Evolutionary conservation across 768 basidiomycete genomes (phyloP), one percentile per base, ranked within the genome.

Genomic region (Rhizopogon vulgaris): DNA sequence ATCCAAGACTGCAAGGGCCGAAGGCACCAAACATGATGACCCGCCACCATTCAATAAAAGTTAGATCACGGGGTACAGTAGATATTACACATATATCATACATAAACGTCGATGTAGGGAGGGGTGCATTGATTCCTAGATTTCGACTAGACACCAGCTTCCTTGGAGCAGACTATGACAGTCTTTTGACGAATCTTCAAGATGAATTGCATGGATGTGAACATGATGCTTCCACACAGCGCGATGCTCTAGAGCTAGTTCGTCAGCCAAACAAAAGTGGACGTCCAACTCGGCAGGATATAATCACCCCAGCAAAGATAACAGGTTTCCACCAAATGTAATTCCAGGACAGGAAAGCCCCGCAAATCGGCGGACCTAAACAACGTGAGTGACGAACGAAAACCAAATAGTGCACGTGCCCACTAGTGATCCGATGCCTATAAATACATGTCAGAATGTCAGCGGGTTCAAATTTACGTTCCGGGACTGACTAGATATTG

Each of bases 301-400:
- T 8, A 55, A 61, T n/a, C 58, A 73, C 68, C 45, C 76, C 80
- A 25, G 76, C 69, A 57, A 82, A 84, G 12, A 81, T 38, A 3
- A 73, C 75, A 5, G 82, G 77, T 11, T 74, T 71, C 77, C 78
- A 82, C 83, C 83, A 84, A 3, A 74, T 62, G 57, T 76, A 82
- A 3, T 67, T 64, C 9, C 61, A 45, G 1, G 79, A 73, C 8
- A 84, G 69, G 22, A 84, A 67, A 2, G 79, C 78, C 2, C 83
- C 83, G 30, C 73, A 75, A 30, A 84, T 77, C 0, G 83, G 82
- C 0, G 78, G 72, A 3, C 80, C 81, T 76, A 50, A 7, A 27
- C 38, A 50, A 61, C 60, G 65, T 27, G 65, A 48, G 12, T 67
- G 52, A 1, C 60, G 55, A 8, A 15, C 41, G 30, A 36, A 10